phyloP scores from a whole-genome alignment of 257 asterid genomes.

The Misopates orontium region DNA sequence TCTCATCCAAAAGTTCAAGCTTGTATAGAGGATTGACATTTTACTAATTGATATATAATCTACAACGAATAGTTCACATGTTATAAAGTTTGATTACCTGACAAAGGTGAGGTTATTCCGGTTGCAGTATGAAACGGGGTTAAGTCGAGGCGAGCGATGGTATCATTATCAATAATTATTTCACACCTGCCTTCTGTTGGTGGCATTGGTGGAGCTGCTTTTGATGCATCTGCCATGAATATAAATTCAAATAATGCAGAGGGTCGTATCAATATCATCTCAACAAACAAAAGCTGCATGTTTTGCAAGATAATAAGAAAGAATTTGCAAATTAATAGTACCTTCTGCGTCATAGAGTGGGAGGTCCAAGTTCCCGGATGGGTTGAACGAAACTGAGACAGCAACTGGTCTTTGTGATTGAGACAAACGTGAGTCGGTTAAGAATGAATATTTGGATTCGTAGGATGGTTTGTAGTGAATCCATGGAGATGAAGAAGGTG shows the following conservation, averaged over 20 bases:
- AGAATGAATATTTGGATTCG: constrained; percentile 19
- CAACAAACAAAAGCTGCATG: too few species aligned
- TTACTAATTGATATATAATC: too few species aligned
- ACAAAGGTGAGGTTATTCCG: constrained; percentile 43
- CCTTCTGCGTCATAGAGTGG: constrained; percentile 63
- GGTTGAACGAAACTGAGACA: constrained; percentile 66
- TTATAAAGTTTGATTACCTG: constrained; percentile 36
- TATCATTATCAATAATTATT: constrained; percentile 64
- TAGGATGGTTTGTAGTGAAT: constrained; percentile 37
- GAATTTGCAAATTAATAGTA: background rate
- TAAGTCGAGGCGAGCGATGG: constrained; percentile 52
- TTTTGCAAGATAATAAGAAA: background rate
- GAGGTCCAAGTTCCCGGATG: constrained; percentile 72
- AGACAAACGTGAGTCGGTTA: constrained; percentile 10
- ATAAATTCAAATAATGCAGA: background rate
- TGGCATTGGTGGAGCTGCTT: constrained; percentile 70
- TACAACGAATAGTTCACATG: too few species aligned
- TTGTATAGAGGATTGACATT: too few species aligned
- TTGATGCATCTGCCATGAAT: constrained; percentile 33
- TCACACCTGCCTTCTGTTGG: constrained; percentile 70
- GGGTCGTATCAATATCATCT: too few species aligned
- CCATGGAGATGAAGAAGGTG: constrained; percentile 34
- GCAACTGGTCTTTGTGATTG: constrained; percentile 37
- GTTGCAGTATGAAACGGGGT: constrained; percentile 57
- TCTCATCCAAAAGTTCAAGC: too few species aligned